Evolutionary conservation across 208 protist genomes (phyloP).

Genomic region (Crithidia expoeki): DNA sequence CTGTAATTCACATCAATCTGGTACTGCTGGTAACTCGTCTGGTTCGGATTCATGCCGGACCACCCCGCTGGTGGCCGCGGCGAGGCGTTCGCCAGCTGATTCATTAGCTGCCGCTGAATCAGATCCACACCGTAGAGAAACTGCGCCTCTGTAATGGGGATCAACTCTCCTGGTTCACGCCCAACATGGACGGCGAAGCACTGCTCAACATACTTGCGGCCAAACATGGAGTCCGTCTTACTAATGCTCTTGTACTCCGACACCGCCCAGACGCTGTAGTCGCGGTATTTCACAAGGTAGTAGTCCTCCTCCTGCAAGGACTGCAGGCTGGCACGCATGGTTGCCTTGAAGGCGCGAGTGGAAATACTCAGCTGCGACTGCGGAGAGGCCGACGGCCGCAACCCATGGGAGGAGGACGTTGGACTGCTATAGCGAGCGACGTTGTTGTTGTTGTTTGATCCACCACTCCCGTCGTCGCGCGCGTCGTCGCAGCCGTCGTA

Average conservation of each 20-base stretch:
- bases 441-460: not conserved
- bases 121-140: constrained; percentile 80
- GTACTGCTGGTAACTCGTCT: constrained; percentile 50
- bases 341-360: constrained; percentile 57
- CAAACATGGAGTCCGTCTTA: constrained; percentile 66
- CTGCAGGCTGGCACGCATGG: constrained; percentile 60
- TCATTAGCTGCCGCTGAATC: constrained; percentile 70
- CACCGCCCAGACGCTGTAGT: constrained; percentile 80
- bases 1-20: constrained; percentile 72
- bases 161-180: constrained; percentile 71
- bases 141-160: constrained; percentile 81
- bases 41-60: constrained; percentile 27
- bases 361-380: constrained; percentile 43
- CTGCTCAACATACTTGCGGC: constrained; percentile 82
- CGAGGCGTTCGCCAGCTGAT: constrained; percentile 41
- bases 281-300: constrained; percentile 83
- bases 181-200: constrained; percentile 86
- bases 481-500: not conserved
- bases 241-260: constrained; percentile 52
- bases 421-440: not conserved
- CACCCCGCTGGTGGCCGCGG: constrained; percentile 27
- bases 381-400: not conserved
- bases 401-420: constrained; percentile 3
- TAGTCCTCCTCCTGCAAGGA: constrained; percentile 81
- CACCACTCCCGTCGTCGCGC: not conserved